Conservation (phyloP, 2,329 filamentous ascomycete genomes). For the Fusarium siculi region DNA sequence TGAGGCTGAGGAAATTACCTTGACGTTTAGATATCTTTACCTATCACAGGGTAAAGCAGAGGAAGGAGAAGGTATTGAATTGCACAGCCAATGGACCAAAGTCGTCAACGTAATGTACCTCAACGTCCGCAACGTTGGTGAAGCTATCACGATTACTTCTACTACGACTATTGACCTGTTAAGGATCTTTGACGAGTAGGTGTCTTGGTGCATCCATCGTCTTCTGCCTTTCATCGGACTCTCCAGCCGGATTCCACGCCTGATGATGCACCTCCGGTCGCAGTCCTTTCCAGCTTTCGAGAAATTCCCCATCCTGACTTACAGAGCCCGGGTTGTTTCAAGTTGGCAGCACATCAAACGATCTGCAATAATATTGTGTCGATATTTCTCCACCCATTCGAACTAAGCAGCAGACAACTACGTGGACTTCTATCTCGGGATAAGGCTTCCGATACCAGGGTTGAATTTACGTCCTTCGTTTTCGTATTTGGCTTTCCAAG, state of each 20-base stretch:
- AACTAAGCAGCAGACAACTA: background rate
- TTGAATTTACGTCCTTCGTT: background rate
- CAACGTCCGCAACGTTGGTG: background rate
- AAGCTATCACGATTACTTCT: too few relatives aligned
- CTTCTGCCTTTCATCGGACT: too few relatives aligned
- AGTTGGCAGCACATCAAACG: background rate
- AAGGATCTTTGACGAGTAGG: too few relatives aligned
- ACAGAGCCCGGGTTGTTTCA: background rate
- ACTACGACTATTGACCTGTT: too few relatives aligned
- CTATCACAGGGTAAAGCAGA: background rate
- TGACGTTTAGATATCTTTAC: background rate
- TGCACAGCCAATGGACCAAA: background rate
- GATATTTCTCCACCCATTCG: background rate
- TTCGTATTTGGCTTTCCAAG: background rate
- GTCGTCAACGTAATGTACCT: background rate
- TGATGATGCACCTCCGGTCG: background rate
- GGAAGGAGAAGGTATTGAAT: background rate
- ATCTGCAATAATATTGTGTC: rapidly evolving
- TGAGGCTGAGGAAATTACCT: background rate
- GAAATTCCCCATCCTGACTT: background rate
- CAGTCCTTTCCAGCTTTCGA: rapidly evolving
- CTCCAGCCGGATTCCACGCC: background rate
- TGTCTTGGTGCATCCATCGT: too few relatives aligned
- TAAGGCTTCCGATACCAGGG: background rate
- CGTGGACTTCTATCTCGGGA: rapidly evolving